Evolutionary conservation across 1,284 basidiomycete species (phyloP), one percentile per base, ranked within the genome.

Genomic region (Ganoderma boninense): DNA sequence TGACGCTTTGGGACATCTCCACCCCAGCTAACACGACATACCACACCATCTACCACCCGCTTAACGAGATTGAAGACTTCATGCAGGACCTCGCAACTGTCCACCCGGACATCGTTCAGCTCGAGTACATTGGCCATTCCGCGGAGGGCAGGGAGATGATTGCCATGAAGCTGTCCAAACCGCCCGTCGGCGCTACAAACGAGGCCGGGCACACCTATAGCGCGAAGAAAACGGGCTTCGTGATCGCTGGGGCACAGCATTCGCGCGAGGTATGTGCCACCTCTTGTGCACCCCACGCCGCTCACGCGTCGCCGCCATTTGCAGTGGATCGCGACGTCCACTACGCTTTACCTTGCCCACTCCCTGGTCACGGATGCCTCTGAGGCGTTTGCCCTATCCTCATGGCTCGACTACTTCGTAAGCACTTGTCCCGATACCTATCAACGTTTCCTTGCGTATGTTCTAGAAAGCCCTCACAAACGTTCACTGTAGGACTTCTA

Each of bases 301-400:
- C n/a, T 59, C 57, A 59, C 18, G 10, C 35, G 35, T 0, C 32
- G 35, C 32, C 35, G 20, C 32, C 35, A 10, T 18, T 38, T 38
- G 40, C 70, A 95, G 91, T 97, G 95, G 95, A 88, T 96, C 63
- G 91, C 94, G 0, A 90, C 92, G 0, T 87, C 94, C 0, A 87
- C 94, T 0, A 84, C 92, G 0, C 81, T 95, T 14, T 96, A 95
- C 80, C 81, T 95, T 62, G 86, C 91, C 0, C 94, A 96, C 78
- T 85, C 89, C 0, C 84, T 96, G 8, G 83, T 92, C 3, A 81
- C 89, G 3, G 82, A 89, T 67, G 73, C 82, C 0, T 81, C 85
- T 1, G 85, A 89, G 70, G 75, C 80, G 23, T 84, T 84, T 62
- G 86, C 87, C 0, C 80, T 90, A 11, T 78, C 82, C 0, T 74